phyloP scores from a whole-genome alignment of 2,329 filamentous ascomycete species.

The Beauveria asiatica region DNA sequence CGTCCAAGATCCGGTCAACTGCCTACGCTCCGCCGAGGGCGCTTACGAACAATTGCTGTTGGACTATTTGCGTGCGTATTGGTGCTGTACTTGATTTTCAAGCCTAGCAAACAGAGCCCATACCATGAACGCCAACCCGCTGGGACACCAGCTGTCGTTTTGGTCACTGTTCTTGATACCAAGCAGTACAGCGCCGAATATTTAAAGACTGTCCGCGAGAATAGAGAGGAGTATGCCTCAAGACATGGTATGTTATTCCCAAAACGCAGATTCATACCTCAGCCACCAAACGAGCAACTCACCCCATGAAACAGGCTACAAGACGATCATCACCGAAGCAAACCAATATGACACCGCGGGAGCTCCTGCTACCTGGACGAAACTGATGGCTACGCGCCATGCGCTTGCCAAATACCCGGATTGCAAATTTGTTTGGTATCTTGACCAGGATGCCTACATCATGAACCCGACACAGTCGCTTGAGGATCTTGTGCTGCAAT shows the following conservation, averaged over 20 bases:
- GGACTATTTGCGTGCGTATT: conserved; percentile 45
- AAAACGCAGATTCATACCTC: neutral
- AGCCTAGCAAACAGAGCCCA: conserved; percentile 20
- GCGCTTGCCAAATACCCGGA: conserved; percentile 74
- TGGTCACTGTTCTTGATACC: conserved; percentile 79
- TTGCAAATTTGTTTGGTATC: conserved; percentile 75
- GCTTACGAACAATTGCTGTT: conserved; percentile 51
- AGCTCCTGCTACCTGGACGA: conserved; percentile 58
- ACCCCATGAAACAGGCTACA: conserved; percentile 55
- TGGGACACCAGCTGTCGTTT: conserved; percentile 57
- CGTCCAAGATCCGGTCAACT: conserved; percentile 48
- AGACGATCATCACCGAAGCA: conserved; percentile 71
- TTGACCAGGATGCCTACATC: conserved; percentile 78
- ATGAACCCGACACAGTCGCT: conserved; percentile 71
- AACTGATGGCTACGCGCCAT: conserved; percentile 80
- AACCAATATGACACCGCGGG: conserved; percentile 64
- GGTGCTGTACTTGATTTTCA: conserved; percentile 52
- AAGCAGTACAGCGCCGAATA: conserved; percentile 55
- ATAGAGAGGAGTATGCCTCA: conserved; percentile 75
- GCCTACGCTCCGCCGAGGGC: conserved; percentile 49
- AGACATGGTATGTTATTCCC: conserved; percentile 59
- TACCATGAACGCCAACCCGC: conserved; percentile 33
- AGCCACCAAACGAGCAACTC: neutral
- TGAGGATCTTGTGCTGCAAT: conserved; percentile 61
- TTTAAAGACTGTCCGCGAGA: conserved; percentile 66